Base-by-base conservation (phyloP, 805 yeast genomes). In the Yamadazyma laniorum region DNA sequence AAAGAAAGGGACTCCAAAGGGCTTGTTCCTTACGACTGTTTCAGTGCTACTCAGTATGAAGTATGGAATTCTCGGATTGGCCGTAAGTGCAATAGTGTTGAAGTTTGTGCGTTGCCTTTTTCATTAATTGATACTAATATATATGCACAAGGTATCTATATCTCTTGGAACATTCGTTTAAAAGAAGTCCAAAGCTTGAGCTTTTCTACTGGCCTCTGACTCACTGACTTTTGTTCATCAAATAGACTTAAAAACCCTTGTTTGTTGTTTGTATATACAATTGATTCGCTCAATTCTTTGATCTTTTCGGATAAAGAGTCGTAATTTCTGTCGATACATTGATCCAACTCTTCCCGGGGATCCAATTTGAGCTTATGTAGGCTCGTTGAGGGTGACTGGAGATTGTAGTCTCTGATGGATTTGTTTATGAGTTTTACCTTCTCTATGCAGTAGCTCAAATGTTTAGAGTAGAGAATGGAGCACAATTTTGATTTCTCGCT, bases 281-380 rank as follows among this genome's bases (percentile, higher is more conserved):
- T 19, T 11, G 30, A 30, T n/a, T 39, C 35, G 13, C 25, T 27
- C 6, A 22, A 11, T 13, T 38, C 34, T 17, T 38, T 35, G 14
- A 46, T 19, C 13, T 40, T 23, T 23, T 40, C 40, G 2, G 27
- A 25, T 8, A 46, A 27, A 3, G 29, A 9, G 12, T 34, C 39
- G 22, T 42, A 45, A 11, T 16, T 32, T 25, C 45, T 26, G 3
- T 43, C 40, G 6, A 46, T 45, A 44, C 53, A 53, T 4, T 33
- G 38, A 8, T 40, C 33, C 2, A 66, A 18, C 47, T 68, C 74
- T 3, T 39, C 46, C 5, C 52, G 57, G 9, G 48, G 38, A 3
- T 47, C 34, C 27, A 68, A 43, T 45, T 68, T 68, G 50, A 67
- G 49, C 38, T 66, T 68, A 46, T 68, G 74, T 9, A 67, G 49